phyloP scores from a whole-genome alignment of 1,139 yeast species.

The Kodamaea anthophila region DNA sequence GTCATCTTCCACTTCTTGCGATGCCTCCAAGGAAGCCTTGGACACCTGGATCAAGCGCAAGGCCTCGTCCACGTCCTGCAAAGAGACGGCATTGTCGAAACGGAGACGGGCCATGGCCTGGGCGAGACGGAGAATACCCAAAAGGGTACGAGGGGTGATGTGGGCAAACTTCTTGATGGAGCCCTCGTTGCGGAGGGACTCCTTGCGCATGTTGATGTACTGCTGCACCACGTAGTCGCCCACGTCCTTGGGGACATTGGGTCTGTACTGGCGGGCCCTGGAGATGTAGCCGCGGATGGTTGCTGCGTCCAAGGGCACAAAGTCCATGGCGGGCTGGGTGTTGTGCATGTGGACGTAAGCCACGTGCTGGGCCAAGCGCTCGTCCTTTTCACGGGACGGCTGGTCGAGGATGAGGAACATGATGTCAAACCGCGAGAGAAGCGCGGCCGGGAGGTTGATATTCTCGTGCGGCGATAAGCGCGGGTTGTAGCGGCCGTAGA shows the following conservation, averaged over 20 bases:
- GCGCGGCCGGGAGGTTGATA: constrained; percentile 94
- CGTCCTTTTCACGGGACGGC: constrained; percentile 77
- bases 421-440: constrained; percentile 90
- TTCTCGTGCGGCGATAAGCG: constrained; percentile 88
- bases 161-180: constrained; percentile 79
- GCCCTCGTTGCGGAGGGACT: constrained; percentile 73
- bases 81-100: constrained; percentile 63
- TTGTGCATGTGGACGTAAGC: constrained; percentile 94
- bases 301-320: constrained; percentile 70
- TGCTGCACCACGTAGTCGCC: constrained; percentile 84
- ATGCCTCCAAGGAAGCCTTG: constrained; percentile 64
- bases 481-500: constrained; percentile 92
- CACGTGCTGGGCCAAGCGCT: constrained; percentile 85
- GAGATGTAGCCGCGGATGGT: constrained; percentile 87
- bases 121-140: constrained; percentile 87
- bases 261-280: constrained; percentile 78
- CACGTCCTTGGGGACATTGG: constrained; percentile 79
- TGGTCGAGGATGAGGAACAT: constrained; percentile 81
- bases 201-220: constrained; percentile 89
- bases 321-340: constrained; percentile 72
- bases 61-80: constrained; percentile 93
- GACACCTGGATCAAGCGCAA: constrained; percentile 81
- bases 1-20: constrained; percentile 45
- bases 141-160: constrained; percentile 89
- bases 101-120: constrained; percentile 92